These are phyloP conservation scores for Limonium bicolor DNA, from an alignment of 148 eudicot genomes.

Conservation along the genomic window DNA sequence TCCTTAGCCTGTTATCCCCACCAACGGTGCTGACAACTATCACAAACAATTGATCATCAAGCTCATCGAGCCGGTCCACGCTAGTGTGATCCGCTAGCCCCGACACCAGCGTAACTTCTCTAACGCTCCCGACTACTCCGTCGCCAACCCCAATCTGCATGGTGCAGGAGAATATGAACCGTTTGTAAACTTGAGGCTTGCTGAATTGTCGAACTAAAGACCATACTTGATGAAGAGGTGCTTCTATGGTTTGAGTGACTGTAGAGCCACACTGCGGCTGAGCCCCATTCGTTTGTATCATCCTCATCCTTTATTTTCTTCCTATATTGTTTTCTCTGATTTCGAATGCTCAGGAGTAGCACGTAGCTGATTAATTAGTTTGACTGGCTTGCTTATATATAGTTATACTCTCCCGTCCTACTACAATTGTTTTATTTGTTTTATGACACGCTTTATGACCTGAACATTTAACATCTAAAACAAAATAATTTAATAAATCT, in stretches of 20 bases:
- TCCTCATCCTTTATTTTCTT: too few relatives aligned
- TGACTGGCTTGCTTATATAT: too few relatives aligned
- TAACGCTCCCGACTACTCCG: slow-evolving; percentile 16
- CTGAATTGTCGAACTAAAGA: slow-evolving; percentile 33
- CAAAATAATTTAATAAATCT: too few relatives aligned
- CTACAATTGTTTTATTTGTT: too few relatives aligned
- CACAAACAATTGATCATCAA: slow-evolving; percentile 21
- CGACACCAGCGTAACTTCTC: slow-evolving; percentile 16
- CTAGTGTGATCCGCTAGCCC: slow-evolving; percentile 17
- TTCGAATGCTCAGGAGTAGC: too few relatives aligned
- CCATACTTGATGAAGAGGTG: slow-evolving; percentile 42
- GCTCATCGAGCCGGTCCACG: slow-evolving; percentile 22
- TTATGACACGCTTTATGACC: too few relatives aligned
- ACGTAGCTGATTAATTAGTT: too few relatives aligned
- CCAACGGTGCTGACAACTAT: slow-evolving; percentile 19
- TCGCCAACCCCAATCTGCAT: not conserved
- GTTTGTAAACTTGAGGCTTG: slow-evolving; percentile 36
- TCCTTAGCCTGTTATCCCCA: slow-evolving; percentile 15
- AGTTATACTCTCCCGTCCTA: too few relatives aligned
- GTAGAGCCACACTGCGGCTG: slow-evolving; percentile 29
- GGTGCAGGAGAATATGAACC: slow-evolving; percentile 12
- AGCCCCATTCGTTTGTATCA: too few relatives aligned
- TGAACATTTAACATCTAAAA: too few relatives aligned
- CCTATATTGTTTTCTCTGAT: too few relatives aligned
- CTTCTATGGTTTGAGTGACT: slow-evolving; percentile 26